Percentiles rank a stretch among this genome's conserved stretches.
phyloP scores from a whole-genome alignment of 306 rosid species.

The Vachellia pachyceras region DNA sequence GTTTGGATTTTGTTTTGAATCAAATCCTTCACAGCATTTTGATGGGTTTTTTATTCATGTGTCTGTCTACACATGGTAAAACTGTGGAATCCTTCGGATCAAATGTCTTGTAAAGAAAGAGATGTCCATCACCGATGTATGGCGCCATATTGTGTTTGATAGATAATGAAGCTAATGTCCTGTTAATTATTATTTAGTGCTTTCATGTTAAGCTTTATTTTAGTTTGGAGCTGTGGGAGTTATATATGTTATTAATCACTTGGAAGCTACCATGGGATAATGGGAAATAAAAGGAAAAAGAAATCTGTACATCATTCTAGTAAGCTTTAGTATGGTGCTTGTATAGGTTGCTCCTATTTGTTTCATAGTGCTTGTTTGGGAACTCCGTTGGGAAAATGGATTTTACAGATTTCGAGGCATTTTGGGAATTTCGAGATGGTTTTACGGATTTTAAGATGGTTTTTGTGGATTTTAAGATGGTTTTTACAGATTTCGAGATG shows the following conservation, averaged over 20 bases:
- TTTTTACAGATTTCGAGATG: no score
- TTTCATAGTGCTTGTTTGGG: no score
- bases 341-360: neutral
- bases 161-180: conserved; percentile 8
- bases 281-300: no score
- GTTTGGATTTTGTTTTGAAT: neutral
- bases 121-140: neutral
- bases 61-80: neutral
- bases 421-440: no score
- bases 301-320: neutral
- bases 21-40: neutral
- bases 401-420: no score
- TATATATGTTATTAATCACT: no score
- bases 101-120: neutral
- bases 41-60: neutral
- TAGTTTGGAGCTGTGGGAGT: neutral
- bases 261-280: no score
- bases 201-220: neutral
- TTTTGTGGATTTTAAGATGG: no score
- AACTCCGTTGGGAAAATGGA: no score
- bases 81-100: neutral
- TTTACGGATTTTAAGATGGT: no score
- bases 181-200: neutral
- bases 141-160: neutral
- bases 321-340: neutral